Base-by-base conservation (phyloP, 2,329 filamentous ascomycete species). In the Colletotrichum shisoi region DNA sequence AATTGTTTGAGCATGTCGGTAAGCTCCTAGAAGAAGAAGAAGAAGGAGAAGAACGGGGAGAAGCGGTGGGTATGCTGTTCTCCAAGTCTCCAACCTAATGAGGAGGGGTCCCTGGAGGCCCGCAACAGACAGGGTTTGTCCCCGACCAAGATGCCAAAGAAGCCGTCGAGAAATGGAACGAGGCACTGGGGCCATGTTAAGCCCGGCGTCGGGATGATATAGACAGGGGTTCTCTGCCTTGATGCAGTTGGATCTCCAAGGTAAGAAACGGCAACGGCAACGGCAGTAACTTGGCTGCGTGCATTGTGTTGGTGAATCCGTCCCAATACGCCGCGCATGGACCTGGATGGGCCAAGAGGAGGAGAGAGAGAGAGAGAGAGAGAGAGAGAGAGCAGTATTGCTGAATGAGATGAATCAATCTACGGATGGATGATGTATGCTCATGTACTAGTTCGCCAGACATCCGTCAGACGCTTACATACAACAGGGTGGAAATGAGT, bases 141-240 rank as follows among this genome's bases (percentile, higher is more conserved):
- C 61, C 44, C 37, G 59, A 49, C 37, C 12, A 34, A 37, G 24
- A 39, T 42, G 15, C 15, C 52, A 46, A 19, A 12, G 27, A 49
- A 45, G 52, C 52, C 40, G 59, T 49, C 46, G 24, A 62, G 58
- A 49, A 45, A 57, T 51, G 37, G 40, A 37, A 37, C 7, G 5
- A 21, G 40, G 19, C 19, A 27, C n/a, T 42, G 27, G 42, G n/a
- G 27, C 27, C 27, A 48, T 19, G 21, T 40, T 31, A 45, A 52
- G 31, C 17, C 24, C 37, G 37, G 24, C 45, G 39, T 44, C 21
- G 24, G 24, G 44, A 19, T 51, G n/a, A 17, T 7, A 1, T 27
- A 44, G 61, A 31, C 19, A 44, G 64, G 61, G 61, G 56, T 68
- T 68, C 65, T 57, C 65, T 56, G 65, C 48, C 56, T 54, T 64